Evolutionary conservation across 768 basidiomycete species (phyloP), one percentile per base, ranked within the genome.

Genomic region (Pleurotus citrinopileatus): DNA sequence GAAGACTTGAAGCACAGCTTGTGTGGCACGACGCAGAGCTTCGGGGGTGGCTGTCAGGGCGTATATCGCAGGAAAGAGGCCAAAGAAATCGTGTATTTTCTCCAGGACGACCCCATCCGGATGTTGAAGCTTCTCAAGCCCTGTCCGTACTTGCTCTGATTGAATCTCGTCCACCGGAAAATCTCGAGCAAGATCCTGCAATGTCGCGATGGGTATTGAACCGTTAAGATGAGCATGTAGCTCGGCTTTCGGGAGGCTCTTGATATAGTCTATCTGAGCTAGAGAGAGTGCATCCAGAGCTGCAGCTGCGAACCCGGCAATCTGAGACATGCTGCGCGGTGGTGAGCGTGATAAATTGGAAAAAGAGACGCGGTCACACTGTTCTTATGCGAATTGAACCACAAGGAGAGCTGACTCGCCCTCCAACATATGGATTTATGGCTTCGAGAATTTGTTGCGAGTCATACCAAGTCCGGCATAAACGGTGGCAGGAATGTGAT

Each of bases 181-280:
- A 28, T 81, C 73, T 7, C 60, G 58, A 0, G 86, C 87, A 12
- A 94, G 80, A 6, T 82, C 75, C 57, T 82, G 81, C 0, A 93
- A 76, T 23, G 81, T 68, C 0, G 69, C 50, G 22, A 91, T 69
- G 0, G 91, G 91, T 28, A 94, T 92, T 8, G 83, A 93, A 0
- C 91, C 91, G 59, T 92, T 92, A 3, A 92, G 78, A 62, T 93
- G 91, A 0, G 91, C 91, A 57, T 93, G 91, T 0, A 94, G 77
- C 63, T 94, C 91, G 1, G 91, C 89, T 67, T 94, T 94, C 8
- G 87, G 87, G 0, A 92, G 74, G 1, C 57, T 54, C 44, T 79
- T 72, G 38, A 94, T 71, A 66, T 92, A 93, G 4, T 64, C 29
- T 20, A 84, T 46, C 58, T 91, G 83, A 4, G 68, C 57, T 0